Conservation (phyloP, 768 basidiomycete genomes). For the Clitopilus passeckerianus region DNA sequence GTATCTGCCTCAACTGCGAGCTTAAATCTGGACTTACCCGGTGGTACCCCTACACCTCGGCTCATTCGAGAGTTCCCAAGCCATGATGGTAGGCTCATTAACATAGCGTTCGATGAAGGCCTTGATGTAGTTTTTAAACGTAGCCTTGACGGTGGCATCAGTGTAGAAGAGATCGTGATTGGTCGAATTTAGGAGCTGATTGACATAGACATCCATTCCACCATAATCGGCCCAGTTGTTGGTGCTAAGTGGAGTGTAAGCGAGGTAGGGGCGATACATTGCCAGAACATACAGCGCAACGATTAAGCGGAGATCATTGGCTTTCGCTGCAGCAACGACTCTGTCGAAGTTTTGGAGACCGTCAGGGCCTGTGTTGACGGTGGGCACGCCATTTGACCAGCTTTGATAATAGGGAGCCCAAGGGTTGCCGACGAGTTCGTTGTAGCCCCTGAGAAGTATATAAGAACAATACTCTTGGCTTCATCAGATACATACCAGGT, state of each 20-base stretch:
- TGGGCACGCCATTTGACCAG: constrained; percentile 42
- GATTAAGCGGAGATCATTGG: constrained; percentile 54
- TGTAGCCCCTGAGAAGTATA: constrained; percentile 55
- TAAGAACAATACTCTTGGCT: constrained; percentile 1
- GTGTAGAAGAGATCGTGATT: constrained; percentile 52
- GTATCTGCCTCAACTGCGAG: too few species aligned
- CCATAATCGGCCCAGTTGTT: constrained; percentile 62
- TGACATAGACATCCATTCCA: constrained; percentile 68
- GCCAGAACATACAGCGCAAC: constrained; percentile 56
- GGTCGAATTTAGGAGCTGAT: constrained; percentile 38
- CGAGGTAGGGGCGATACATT: too few species aligned
- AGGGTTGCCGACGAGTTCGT: constrained; percentile 42
- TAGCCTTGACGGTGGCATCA: constrained; percentile 6
- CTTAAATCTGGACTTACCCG: constrained; percentile 29
- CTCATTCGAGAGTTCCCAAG: constrained; percentile 38
- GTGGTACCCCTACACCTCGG: constrained; percentile 38
- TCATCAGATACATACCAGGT: constrained; percentile 30
- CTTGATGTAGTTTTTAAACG: constrained; percentile 8
- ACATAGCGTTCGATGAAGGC: constrained; percentile 43
- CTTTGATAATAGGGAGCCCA: constrained; percentile 43
- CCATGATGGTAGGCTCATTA: constrained; percentile 54
- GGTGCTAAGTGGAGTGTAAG: constrained; percentile 42
- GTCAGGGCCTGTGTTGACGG: constrained; percentile 43
- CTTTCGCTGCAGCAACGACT: constrained; percentile 54
- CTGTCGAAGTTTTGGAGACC: constrained; percentile 49